phyloP scores from a whole-genome alignment of 805 yeast genomes.

The Barnettozyma pratensis region DNA sequence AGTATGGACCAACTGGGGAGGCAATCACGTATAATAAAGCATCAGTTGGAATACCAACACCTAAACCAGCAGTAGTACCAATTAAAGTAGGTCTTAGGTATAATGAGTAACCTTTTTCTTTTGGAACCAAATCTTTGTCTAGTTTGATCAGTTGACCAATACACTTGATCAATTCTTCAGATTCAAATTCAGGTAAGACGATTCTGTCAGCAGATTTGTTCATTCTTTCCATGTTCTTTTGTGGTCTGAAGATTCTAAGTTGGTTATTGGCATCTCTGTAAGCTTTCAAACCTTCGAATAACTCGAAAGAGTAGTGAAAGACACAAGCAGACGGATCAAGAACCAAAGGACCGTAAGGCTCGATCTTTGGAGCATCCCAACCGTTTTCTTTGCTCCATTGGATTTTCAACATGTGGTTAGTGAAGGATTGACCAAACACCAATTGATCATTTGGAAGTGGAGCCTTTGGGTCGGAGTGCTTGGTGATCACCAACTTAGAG shows the following conservation, averaged over 20 bases:
- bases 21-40: constrained; percentile 85
- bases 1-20: constrained; percentile 97
- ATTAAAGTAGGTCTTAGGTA: constrained; percentile 94
- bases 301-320: constrained; percentile 90
- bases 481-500: constrained; percentile 45
- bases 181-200: constrained; percentile 82
- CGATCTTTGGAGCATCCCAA: constrained; percentile 86
- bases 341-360: constrained; percentile 71
- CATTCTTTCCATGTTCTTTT: constrained; percentile 89
- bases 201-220: constrained; percentile 84
- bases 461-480: constrained; percentile 43
- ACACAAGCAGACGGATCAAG: constrained; percentile 89
- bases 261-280: constrained; percentile 61
- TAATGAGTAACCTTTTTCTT: constrained; percentile 82
- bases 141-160: constrained; percentile 70
- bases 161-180: constrained; percentile 67
- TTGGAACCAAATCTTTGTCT: constrained; percentile 78
- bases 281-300: constrained; percentile 95
- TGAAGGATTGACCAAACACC: constrained; percentile 70
- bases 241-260: constrained; percentile 83
- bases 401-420: constrained; percentile 82
- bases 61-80: constrained; percentile 86
- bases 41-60: constrained; percentile 76
- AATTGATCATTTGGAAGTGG: constrained; percentile 57
- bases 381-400: constrained; percentile 78